These are phyloP conservation scores for Hamamelis virginiana DNA, from an alignment of 164 flowering plant species.

Conservation along the genomic window DNA sequence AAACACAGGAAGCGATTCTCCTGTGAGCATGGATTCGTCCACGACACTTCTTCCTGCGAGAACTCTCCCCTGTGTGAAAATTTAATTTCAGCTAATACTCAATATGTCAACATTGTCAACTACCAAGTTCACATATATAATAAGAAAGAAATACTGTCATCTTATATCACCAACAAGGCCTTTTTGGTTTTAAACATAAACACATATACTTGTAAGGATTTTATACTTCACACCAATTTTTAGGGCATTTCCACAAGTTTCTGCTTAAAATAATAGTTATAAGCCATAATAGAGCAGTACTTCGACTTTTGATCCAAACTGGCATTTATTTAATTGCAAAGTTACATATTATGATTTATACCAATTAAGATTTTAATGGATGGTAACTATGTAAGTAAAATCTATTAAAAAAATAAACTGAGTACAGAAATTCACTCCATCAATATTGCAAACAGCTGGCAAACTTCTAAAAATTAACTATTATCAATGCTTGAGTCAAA, in stretches of 20 bases:
- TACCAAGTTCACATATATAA: not conserved
- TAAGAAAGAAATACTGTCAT: not conserved
- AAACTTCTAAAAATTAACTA: too few species aligned
- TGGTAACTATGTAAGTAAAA: too few species aligned
- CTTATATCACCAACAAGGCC: not conserved
- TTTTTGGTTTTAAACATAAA: not conserved
- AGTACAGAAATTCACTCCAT: too few species aligned
- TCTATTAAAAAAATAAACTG: too few species aligned
- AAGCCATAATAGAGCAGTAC: not conserved
- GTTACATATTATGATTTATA: too few species aligned
- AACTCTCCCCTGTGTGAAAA: slow-evolving; percentile 71
- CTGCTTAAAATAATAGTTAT: not conserved
- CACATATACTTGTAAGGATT: not conserved
- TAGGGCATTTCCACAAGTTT: not conserved
- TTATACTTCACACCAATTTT: not conserved
- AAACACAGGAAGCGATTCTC: slow-evolving; percentile 94
- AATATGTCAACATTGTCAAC: slow-evolving; percentile 4
- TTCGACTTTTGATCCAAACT: not conserved
- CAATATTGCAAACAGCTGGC: too few species aligned
- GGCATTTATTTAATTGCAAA: not conserved
- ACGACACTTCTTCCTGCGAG: slow-evolving; percentile 92
- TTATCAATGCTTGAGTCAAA: too few species aligned
- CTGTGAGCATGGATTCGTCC: slow-evolving; percentile 98
- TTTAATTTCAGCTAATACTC: slow-evolving; percentile 6
- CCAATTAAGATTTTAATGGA: too few species aligned